phyloP scores from a whole-genome alignment of 305 asterid genomes.

The Ruellia speciosa region DNA sequence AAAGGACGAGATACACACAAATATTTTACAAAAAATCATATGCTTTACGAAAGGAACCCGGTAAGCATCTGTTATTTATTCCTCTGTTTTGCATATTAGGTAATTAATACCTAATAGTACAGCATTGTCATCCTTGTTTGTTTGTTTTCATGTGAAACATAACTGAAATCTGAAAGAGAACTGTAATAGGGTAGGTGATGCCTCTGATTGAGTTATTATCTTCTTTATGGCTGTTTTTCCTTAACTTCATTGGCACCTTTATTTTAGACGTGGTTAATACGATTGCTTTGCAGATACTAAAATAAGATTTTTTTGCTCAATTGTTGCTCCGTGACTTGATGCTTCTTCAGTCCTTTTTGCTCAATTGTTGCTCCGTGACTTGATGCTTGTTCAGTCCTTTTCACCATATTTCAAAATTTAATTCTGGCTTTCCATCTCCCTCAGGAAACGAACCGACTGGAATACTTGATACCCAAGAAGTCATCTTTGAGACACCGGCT shows the following conservation, averaged over 20 bases:
- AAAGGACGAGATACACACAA: slow-evolving; percentile 84
- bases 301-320: neutral
- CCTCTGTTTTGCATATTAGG: neutral
- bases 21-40: slow-evolving; percentile 88
- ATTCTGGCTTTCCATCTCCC: slow-evolving; percentile 9
- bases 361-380: too few relatives aligned
- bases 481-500: slow-evolving; percentile 87
- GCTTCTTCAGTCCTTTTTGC: neutral
- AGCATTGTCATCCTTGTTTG: neutral
- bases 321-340: too few relatives aligned
- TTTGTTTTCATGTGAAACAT: too few relatives aligned
- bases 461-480: slow-evolving; percentile 86
- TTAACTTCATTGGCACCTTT: neutral
- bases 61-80: slow-evolving; percentile 29
- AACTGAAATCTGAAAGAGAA: too few relatives aligned
- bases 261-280: neutral
- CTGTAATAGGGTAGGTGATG: too few relatives aligned
- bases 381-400: neutral
- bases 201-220: too few relatives aligned
- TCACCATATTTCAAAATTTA: neutral
- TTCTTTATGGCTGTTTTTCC: neutral
- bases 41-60: slow-evolving; percentile 95
- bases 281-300: neutral
- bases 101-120: neutral
- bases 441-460: slow-evolving; percentile 83